phyloP scores from a whole-genome alignment of 352 stramenopile genomes.

The Pythium phragmitis region DNA sequence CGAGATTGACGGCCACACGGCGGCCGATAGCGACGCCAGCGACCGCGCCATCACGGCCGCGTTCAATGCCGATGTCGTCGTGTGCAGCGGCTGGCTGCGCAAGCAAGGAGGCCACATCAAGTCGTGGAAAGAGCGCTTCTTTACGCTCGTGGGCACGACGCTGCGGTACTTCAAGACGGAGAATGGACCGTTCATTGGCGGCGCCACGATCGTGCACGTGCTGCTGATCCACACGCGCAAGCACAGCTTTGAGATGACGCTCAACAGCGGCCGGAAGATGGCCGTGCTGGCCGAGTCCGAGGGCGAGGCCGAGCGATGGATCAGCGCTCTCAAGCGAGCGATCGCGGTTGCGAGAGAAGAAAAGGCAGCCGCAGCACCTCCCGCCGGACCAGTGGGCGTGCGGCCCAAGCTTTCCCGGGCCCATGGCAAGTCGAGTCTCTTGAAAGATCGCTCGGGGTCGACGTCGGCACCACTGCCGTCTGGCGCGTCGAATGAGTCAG shows the following conservation, averaged over 20 bases:
- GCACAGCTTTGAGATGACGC: slow-evolving; percentile 77
- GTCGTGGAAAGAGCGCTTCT: slow-evolving; percentile 84
- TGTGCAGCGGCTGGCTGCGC: slow-evolving; percentile 74
- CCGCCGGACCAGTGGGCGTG: background rate
- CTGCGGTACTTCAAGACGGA: slow-evolving; percentile 86
- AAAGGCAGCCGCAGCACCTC: slow-evolving; percentile 9
- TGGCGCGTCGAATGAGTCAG: background rate
- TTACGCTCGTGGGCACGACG: slow-evolving; percentile 71
- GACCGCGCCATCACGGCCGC: slow-evolving; percentile 9
- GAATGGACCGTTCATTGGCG: slow-evolving; percentile 63
- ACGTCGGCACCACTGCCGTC: background rate
- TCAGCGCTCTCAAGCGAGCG: slow-evolving; percentile 54
- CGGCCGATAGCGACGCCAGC: background rate
- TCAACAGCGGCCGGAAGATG: slow-evolving; percentile 69
- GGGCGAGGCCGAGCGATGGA: slow-evolving; percentile 65
- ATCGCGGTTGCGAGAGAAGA: slow-evolving; percentile 35
- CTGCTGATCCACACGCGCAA: slow-evolving; percentile 60
- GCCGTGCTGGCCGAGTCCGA: slow-evolving; percentile 70
- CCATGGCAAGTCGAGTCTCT: slow-evolving; percentile 12
- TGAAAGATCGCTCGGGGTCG: background rate
- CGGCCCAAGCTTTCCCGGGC: slow-evolving; percentile 14
- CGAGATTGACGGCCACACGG: slow-evolving; percentile 2
- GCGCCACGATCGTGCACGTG: slow-evolving; percentile 69
- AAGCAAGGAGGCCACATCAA: slow-evolving; percentile 84
- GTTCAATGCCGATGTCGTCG: slow-evolving; percentile 40